Percentiles rank a stretch among this genome's conserved stretches.
Conservation (phyloP, 305 asterid species). For the Nicotiana rustica region DNA sequence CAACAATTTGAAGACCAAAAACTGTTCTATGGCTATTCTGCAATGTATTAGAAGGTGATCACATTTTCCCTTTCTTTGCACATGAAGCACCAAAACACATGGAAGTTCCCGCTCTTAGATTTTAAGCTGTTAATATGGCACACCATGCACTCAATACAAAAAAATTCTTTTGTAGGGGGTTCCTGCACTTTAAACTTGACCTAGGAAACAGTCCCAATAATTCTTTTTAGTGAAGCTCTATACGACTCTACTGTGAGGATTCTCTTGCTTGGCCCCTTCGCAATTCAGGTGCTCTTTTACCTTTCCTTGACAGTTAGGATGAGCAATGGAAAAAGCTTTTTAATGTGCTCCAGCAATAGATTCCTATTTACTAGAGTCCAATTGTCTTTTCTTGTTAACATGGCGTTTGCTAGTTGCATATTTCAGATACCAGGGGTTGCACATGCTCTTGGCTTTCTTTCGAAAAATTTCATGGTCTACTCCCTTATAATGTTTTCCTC, state of each 20-base stretch:
- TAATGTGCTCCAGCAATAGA: constrained; percentile 19
- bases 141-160: not conserved
- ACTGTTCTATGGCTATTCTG: not conserved
- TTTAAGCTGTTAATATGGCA: constrained; percentile 21
- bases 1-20: not conserved
- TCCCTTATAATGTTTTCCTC: constrained; percentile 6
- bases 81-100: not conserved
- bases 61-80: constrained; percentile 9
- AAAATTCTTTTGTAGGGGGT: not conserved
- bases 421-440: constrained; percentile 3
- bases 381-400: not conserved
- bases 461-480: not conserved
- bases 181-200: constrained; percentile 19
- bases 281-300: constrained; percentile 5
- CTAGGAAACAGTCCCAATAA: constrained; percentile 9
- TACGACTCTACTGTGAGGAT: constrained; percentile 9
- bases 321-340: not conserved
- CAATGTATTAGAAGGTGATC: constrained; percentile 10
- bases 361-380: not conserved
- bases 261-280: constrained; percentile 13
- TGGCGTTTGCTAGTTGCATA: constrained; percentile 21
- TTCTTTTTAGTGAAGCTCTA: constrained; percentile 13
- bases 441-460: not conserved
- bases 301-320: constrained; percentile 18
- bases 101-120: not conserved